These are phyloP conservation scores for Durotheca rogersii DNA, from an alignment of 495 filamentous ascomycete species.

Conservation along the genomic window DNA sequence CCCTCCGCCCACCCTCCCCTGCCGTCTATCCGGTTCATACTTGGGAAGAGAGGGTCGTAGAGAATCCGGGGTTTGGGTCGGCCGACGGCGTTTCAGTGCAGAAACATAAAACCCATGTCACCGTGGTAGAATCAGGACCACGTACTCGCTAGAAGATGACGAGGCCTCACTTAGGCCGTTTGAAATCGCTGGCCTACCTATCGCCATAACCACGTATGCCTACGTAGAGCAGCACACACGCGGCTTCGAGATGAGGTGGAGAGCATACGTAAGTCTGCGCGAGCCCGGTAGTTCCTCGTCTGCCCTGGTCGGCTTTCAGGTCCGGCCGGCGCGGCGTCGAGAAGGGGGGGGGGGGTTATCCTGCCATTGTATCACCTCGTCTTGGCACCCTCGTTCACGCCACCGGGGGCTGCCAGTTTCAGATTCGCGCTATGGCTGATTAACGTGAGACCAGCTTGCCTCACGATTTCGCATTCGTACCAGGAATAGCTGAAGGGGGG, in stretches of 20 bases:
- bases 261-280: conserved; percentile 1
- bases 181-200: no score
- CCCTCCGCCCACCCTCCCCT: conserved; percentile 4
- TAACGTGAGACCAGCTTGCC: conserved; percentile 24
- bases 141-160: background rate
- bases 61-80: conserved; percentile 13
- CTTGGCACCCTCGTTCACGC: conserved; percentile 17
- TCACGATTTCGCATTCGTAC: conserved; percentile 21
- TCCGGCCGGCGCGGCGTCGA: conserved; percentile 2
- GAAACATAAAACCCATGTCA: conserved; percentile 18
- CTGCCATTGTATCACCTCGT: conserved; percentile 10
- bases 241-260: no score
- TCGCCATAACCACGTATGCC: no score
- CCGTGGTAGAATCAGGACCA: conserved; percentile 1
- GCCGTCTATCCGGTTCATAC: background rate
- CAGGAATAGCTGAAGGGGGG: background rate
- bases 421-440: conserved; percentile 16
- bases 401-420: conserved; percentile 16
- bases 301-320: conserved; percentile 2
- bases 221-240: no score
- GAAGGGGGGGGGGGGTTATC: conserved; percentile 11
- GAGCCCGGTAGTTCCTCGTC: background rate
- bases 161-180: no score
- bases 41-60: conserved; percentile 4
- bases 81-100: conserved; percentile 19